These are phyloP conservation scores for Jaapia argillacea DNA, from an alignment of 768 basidiomycete genomes.

Conservation along the genomic window DNA sequence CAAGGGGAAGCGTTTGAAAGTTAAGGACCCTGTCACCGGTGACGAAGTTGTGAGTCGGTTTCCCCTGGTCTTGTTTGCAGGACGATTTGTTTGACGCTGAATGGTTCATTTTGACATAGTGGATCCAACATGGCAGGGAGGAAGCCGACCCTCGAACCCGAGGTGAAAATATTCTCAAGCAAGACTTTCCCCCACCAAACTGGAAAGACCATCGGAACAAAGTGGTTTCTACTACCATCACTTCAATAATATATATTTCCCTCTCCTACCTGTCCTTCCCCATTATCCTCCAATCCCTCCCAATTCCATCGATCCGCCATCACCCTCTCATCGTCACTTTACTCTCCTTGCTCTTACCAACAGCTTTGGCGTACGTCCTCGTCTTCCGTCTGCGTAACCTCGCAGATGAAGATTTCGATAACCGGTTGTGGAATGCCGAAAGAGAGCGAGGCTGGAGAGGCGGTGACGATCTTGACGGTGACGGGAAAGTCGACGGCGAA, in stretches of 20 bases:
- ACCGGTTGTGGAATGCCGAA: conserved; percentile 22
- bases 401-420: conserved; percentile 16
- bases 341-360: conserved; percentile 12
- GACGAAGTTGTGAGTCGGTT: conserved; percentile 38
- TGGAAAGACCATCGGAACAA: conserved; percentile 15
- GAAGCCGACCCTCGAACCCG: conserved; percentile 12
- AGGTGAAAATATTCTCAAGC: conserved; percentile 20
- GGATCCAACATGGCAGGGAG: conserved; percentile 10
- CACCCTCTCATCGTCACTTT: conserved; percentile 1
- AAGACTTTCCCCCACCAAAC: conserved; percentile 20
- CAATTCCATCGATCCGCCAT: not conserved
- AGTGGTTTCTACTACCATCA: conserved; percentile 10
- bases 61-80: conserved; percentile 11
- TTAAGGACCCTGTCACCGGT: conserved; percentile 40
- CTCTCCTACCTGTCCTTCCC: conserved; percentile 10
- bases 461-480: conserved; percentile 16
- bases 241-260: conserved; percentile 11
- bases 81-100: not conserved
- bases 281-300: conserved; percentile 6
- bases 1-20: conserved; percentile 21
- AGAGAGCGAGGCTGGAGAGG: conserved; percentile 19
- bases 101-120: conserved; percentile 1
- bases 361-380: conserved; percentile 12
- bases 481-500: conserved; percentile 15
- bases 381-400: conserved; percentile 15